Evolutionary conservation across 208 protist species (phyloP), one percentile per base, ranked within the genome.

Genomic region (Leishmania aethiopica): DNA sequence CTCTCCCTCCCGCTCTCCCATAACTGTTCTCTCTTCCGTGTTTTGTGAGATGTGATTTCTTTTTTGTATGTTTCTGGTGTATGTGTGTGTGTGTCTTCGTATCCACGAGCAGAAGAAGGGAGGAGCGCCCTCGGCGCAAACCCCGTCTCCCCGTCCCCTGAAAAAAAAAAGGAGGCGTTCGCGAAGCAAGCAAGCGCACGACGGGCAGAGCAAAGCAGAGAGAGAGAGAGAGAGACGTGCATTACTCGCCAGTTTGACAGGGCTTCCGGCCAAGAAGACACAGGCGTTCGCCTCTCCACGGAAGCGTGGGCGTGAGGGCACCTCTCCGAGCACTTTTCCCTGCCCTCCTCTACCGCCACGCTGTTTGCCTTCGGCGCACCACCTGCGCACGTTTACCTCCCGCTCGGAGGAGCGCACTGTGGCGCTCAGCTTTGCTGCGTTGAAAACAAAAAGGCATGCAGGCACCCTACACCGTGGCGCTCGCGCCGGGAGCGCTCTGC

Each of bases 371-470:
- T n/a, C 57, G 25, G 15, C 8, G 57, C 28, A n/a, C 32, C 57
- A 13, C 57, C 57, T 62, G 25, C 57, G 13, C 57, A 62, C 6
- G 0, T 53, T 62, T 62, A 62, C 57, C 57, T 25, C 57, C 57
- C 25, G 57, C 57, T 2, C 25, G 32, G 28, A n/a, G 25, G 57
- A 62, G 25, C 57, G 57, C 25, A n/a, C 57, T 62, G 57, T 62
- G 8, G 25, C 35, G 32, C 37, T 70, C 15, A 80, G 15, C 28
- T 40, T 70, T 3, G n/a, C 71, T 45, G 75, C 1, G 47, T 45
- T 51, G 6, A 42, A n/a, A n/a, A 80, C 76, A 1, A 59, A 79
- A 35, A 82, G 75, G 73, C 91, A 89, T 51, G 87, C 88, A 28
- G 91, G 75, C 37, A 89, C 72, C 37, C 75, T 19, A 77, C 55